Conservation (phyloP, 805 yeast genomes). For the Aciculoconidium aculeatum region DNA sequence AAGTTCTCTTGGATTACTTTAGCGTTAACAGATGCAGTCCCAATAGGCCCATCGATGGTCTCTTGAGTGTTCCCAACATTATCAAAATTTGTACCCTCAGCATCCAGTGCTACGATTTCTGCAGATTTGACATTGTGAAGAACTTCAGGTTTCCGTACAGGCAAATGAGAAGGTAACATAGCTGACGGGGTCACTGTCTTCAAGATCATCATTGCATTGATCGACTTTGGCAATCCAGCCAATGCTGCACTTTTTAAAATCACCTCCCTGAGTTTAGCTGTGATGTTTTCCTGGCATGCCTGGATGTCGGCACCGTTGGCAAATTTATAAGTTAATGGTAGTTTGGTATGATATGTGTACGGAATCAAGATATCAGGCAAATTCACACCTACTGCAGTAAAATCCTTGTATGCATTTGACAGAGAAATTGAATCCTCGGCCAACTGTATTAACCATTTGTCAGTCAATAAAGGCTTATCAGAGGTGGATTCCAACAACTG, state of each 20-base stretch:
- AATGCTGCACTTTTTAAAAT: conserved; percentile 73
- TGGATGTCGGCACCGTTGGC: conserved; percentile 28
- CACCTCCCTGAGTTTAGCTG: conserved; percentile 67
- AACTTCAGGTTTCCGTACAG: conserved; percentile 25
- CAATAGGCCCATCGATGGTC: conserved; percentile 40
- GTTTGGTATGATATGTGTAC: conserved; percentile 29
- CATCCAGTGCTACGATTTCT: conserved; percentile 34
- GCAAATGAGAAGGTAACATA: conserved; percentile 17
- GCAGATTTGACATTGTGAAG: conserved; percentile 30
- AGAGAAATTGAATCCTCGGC: conserved; percentile 37
- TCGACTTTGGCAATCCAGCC: conserved; percentile 79
- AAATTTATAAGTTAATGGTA: conserved; percentile 33
- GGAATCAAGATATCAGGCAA: conserved; percentile 39
- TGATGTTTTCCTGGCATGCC: conserved; percentile 27
- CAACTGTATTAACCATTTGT: conserved; percentile 25
- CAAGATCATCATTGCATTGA: conserved; percentile 66
- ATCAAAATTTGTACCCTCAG: conserved; percentile 30
- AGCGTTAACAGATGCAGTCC: conserved; percentile 23
- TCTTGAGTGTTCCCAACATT: conserved; percentile 8
- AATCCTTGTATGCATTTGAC: conserved; percentile 32
- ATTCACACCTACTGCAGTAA: conserved; percentile 35
- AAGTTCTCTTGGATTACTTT: conserved; percentile 19
- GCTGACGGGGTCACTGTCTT: conserved; percentile 58
- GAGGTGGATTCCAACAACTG: conserved; percentile 31
- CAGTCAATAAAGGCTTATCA: conserved; percentile 25